phyloP scores from a whole-genome alignment of 2,329 filamentous ascomycete genomes.

The Colletotrichum limetticola region DNA sequence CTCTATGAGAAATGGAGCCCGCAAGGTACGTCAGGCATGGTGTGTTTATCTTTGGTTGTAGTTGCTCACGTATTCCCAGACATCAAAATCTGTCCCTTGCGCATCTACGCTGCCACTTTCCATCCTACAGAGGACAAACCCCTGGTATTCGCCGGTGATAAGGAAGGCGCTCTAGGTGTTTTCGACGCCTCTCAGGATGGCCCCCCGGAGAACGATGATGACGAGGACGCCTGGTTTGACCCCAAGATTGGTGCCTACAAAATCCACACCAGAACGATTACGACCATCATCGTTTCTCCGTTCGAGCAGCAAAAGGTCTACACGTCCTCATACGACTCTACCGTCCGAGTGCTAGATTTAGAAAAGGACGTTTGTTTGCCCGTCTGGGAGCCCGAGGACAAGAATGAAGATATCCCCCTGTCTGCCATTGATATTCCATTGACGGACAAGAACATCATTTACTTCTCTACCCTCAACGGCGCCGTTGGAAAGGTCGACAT shows the following conservation, averaged over 20 bases:
- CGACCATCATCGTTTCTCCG: conserved; percentile 82
- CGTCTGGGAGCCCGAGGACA: conserved; percentile 79
- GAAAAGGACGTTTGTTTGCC: conserved; percentile 83
- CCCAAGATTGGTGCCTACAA: conserved; percentile 92
- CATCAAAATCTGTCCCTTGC: conserved; percentile 90
- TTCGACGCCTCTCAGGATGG: conserved; percentile 85
- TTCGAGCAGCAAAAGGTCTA: conserved; percentile 80
- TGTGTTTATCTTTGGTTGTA: background rate
- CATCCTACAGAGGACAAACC: conserved; percentile 89
- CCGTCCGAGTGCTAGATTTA: conserved; percentile 87
- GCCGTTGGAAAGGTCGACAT: conserved; percentile 84
- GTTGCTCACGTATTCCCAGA: conserved; percentile 56
- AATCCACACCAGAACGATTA: conserved; percentile 88
- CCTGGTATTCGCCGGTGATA: conserved; percentile 92
- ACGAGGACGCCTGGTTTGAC: conserved; percentile 74
- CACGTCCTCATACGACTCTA: conserved; percentile 92
- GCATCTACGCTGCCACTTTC: conserved; percentile 88
- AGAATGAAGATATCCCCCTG: conserved; percentile 79
- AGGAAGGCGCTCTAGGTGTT: conserved; percentile 88
- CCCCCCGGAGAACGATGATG: conserved; percentile 63
- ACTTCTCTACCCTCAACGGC: conserved; percentile 89
- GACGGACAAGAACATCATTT: conserved; percentile 77
- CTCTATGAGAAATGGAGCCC: conserved; percentile 88
- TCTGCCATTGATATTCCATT: conserved; percentile 85
- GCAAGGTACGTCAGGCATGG: conserved; percentile 65